Evolutionary conservation across 805 yeast species (phyloP), one percentile per base, ranked within the genome.

Genomic region (Starmera quercuum): DNA sequence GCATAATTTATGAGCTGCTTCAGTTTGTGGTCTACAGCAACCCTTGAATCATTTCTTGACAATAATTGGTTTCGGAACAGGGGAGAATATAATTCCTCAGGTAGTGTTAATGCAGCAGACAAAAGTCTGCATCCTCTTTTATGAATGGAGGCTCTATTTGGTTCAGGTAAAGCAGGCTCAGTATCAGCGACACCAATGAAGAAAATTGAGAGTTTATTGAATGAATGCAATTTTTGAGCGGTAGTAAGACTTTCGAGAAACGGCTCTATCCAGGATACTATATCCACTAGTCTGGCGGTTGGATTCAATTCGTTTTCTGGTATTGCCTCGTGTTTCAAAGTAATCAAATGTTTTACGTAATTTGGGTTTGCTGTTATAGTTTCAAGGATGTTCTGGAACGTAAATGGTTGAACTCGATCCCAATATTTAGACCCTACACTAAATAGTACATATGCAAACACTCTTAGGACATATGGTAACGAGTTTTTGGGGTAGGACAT

Each of bases 341-440:
- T 31, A 44, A 46, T 33, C 29, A 78, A 47, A 33, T 53, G 58
- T 13, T 55, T 56, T 1, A 60, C 46, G 43, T 64, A 75, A 30
- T 62, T 56, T 1, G 78, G 75, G 44, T 71, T 77, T 14, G 70
- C 69, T 30, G 80, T 64, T 2, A 81, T 61, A 13, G 75, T 66
- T 41, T 80, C 87, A 33, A 82, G 53, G 29, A 78, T 60, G 38
- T 75, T 76, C 20, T 63, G 65, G 38, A 69, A 72, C 3, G 72
- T 70, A 39, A 61, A 69, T 0, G 83, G 84, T 1, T 68, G 58
- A 4, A 76, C 63, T 18, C 58, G 44, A 0, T 51, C 45, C 90
- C 92, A 84, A 37, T 78, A 72, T 4, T 59, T 57, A 0, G 46
- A 14, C 7, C 64, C 67, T 9, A 75, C 58, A 26, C 60, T 60